These are phyloP conservation scores for Cystofilobasidium bisporidii DNA, from an alignment of 768 basidiomycete genomes.

Conservation along the genomic window DNA sequence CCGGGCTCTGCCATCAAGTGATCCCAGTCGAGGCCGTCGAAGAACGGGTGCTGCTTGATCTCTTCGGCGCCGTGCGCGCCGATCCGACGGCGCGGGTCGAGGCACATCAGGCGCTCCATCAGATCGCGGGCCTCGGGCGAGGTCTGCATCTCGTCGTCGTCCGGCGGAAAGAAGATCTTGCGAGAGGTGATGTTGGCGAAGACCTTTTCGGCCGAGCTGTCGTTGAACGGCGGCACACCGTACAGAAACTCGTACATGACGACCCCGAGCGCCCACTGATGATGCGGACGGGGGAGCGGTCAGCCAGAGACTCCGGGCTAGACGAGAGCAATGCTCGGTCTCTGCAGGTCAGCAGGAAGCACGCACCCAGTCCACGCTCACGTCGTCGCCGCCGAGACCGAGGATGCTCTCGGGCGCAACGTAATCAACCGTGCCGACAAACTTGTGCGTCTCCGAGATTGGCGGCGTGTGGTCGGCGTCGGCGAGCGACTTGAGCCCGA, in stretches of 20 bases:
- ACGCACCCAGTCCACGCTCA: slow-evolving; percentile 90
- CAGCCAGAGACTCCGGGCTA: too few relatives aligned
- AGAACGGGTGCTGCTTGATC: slow-evolving; percentile 85
- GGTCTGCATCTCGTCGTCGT: slow-evolving; percentile 63
- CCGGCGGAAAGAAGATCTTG: slow-evolving; percentile 90
- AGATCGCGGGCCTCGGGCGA: slow-evolving; percentile 81
- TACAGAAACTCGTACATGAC: slow-evolving; percentile 98
- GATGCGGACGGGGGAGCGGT: slow-evolving; percentile 23
- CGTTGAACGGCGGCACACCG: slow-evolving; percentile 94
- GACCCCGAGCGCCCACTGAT: slow-evolving; percentile 93
- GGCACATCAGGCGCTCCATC: slow-evolving; percentile 72
- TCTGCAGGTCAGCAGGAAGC: slow-evolving; percentile 17
- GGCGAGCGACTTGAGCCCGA: slow-evolving; percentile 34
- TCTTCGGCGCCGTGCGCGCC: slow-evolving; percentile 82
- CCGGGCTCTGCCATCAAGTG: slow-evolving; percentile 79
- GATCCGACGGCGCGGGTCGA: slow-evolving; percentile 67
- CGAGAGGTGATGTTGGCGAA: slow-evolving; percentile 97
- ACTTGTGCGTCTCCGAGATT: slow-evolving; percentile 65
- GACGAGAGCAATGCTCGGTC: too few relatives aligned
- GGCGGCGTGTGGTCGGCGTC: slow-evolving; percentile 37
- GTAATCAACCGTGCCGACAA: slow-evolving; percentile 97
- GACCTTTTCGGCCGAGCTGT: slow-evolving; percentile 90
- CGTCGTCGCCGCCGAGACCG: slow-evolving; percentile 88
- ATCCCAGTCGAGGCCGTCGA: slow-evolving; percentile 85
- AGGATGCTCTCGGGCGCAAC: slow-evolving; percentile 74